phyloP scores from a whole-genome alignment of 345 rosid genomes.

The Aurinia saxatilis region DNA sequence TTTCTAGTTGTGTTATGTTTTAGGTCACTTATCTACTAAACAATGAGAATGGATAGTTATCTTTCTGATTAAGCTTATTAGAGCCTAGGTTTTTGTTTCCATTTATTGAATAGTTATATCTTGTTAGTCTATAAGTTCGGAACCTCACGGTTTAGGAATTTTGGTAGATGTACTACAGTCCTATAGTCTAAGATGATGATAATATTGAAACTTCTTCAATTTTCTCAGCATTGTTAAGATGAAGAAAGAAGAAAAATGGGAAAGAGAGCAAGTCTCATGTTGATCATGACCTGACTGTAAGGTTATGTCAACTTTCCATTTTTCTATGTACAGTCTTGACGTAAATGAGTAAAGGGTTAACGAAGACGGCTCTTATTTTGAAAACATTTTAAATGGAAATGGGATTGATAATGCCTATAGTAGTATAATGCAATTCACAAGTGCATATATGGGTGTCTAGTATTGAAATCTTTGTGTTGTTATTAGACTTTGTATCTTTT shows the following conservation, averaged over 20 bases:
- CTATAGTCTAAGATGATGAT: slow-evolving; percentile 9
- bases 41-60: background rate
- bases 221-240: slow-evolving; percentile 44
- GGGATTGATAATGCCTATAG: background rate
- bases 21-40: too few species aligned
- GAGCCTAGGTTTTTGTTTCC: background rate
- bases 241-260: slow-evolving; percentile 32
- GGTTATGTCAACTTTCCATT: slow-evolving; percentile 13
- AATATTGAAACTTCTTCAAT: slow-evolving; percentile 28
- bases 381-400: background rate
- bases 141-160: background rate
- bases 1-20: too few species aligned
- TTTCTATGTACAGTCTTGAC: background rate
- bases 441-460: too few species aligned
- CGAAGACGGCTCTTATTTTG: background rate
- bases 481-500: background rate
- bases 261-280: slow-evolving; percentile 35
- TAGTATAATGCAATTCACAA: background rate
- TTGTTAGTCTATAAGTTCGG: too few species aligned
- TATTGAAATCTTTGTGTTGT: background rate
- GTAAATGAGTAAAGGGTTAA: background rate
- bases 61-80: too few species aligned
- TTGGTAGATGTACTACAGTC: background rate
- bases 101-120: too few species aligned
- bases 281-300: slow-evolving; percentile 38